These are phyloP conservation scores for Saturnispora sanitii DNA, from an alignment of 805 yeast species.

Conservation along the genomic window DNA sequence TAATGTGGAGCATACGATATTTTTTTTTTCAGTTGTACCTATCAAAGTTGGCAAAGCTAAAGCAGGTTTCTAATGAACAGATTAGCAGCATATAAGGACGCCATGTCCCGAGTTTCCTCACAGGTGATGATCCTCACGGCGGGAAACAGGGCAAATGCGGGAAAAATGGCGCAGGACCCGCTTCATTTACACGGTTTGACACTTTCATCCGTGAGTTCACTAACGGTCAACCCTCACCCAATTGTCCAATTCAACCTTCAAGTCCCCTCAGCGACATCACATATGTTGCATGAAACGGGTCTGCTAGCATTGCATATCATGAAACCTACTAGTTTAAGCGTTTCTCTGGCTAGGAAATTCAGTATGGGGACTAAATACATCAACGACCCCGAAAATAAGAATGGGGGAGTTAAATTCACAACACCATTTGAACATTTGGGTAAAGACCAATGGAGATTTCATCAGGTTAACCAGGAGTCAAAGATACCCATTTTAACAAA, in stretches of 20 bases:
- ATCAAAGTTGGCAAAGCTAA: too few relatives aligned
- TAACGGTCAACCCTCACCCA: conserved; percentile 70
- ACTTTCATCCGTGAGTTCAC: conserved; percentile 74
- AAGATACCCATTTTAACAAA: conserved; percentile 45
- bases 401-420: conserved; percentile 24
- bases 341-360: conserved; percentile 54
- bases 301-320: conserved; percentile 68
- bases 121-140: conserved; percentile 54
- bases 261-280: conserved; percentile 75
- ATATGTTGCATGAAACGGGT: conserved; percentile 44
- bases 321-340: conserved; percentile 48
- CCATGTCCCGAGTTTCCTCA: conserved; percentile 29
- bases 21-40: not conserved
- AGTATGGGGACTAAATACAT: conserved; percentile 44
- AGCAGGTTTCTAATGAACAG: too few relatives aligned
- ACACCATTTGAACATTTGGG: conserved; percentile 45
- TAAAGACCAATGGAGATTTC: conserved; percentile 29
- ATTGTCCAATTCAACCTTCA: conserved; percentile 79
- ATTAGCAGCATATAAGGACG: conserved; percentile 21
- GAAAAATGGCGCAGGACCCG: conserved; percentile 12
- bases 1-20: too few relatives aligned
- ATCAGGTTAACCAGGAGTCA: conserved; percentile 17
- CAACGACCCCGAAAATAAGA: conserved; percentile 27
- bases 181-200: conserved; percentile 60
- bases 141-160: conserved; percentile 23